Conservation (phyloP, 768 basidiomycete species). For the Pulveroboletus sp. region DNA sequence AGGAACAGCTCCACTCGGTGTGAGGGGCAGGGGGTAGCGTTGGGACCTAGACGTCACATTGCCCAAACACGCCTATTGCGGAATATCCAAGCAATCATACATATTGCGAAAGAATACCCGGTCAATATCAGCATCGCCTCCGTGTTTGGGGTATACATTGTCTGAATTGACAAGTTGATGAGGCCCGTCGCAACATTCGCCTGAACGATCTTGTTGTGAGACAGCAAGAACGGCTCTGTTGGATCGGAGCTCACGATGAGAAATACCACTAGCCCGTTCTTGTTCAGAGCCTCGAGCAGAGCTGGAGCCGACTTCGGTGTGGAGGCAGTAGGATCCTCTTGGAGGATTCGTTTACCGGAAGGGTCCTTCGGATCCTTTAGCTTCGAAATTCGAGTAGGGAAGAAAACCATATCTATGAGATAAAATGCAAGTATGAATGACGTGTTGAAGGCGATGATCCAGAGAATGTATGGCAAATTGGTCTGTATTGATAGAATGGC, state of each 20-base stretch:
- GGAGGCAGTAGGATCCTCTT: conserved; percentile 21
- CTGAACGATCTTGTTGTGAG: conserved; percentile 35
- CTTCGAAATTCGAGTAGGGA: conserved; percentile 40
- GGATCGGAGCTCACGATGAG: conserved; percentile 56
- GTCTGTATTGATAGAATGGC: conserved; percentile 46
- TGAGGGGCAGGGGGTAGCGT: conserved; percentile 1
- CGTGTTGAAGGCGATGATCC: conserved; percentile 87
- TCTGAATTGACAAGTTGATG: conserved; percentile 73
- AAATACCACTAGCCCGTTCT: conserved; percentile 75
- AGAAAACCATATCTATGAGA: conserved; percentile 68
- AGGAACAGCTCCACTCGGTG: conserved; percentile 52
- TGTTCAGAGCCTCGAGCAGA: conserved; percentile 79
- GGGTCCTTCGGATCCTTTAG: conserved; percentile 22
- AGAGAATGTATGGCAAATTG: conserved; percentile 84
- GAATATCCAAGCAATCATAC: conserved; percentile 58
- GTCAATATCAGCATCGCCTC: conserved; percentile 60
- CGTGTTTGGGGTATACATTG: conserved; percentile 67
- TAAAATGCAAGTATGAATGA: conserved; percentile 81
- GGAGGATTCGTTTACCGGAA: conserved; percentile 23
- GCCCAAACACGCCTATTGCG: conserved; percentile 34
- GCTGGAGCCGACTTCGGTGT: conserved; percentile 34
- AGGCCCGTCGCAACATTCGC: conserved; percentile 86
- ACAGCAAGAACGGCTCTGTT: not conserved
- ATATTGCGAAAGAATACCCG: conserved; percentile 57
- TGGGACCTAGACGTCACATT: conserved; percentile 8